A percentile compares a stretch with the other conserved stretches of the same genome.
Conservation (phyloP, 495 filamentous ascomycete species). For the Aspergillus cavernicola region DNA sequence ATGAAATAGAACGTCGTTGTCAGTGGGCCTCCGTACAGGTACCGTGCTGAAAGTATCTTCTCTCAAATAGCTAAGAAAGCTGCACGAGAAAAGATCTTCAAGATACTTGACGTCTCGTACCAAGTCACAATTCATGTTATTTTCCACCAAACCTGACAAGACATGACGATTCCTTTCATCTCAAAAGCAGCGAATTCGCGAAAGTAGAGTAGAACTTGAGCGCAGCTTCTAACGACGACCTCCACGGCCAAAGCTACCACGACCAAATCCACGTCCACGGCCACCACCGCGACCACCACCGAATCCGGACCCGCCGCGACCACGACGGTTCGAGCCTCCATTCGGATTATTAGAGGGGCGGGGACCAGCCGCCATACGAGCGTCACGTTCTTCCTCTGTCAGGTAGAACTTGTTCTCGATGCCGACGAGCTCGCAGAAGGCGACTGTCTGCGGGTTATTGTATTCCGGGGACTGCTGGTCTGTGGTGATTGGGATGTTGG, state of each 20-base stretch:
- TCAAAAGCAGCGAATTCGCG: background rate
- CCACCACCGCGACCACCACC: constrained; percentile 19
- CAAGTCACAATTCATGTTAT: background rate
- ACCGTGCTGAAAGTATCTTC: too few species aligned
- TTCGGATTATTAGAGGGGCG: constrained; percentile 20
- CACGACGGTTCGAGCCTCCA: constrained; percentile 9
- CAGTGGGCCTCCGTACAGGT: too few species aligned
- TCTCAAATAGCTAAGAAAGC: too few species aligned
- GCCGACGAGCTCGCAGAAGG: constrained; percentile 72
- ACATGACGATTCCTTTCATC: background rate
- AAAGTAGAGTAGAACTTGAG: too few species aligned
- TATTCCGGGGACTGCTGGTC: constrained; percentile 64
- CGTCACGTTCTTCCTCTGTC: constrained; percentile 61
- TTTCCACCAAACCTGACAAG: background rate
- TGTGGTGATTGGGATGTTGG: constrained; percentile 31
- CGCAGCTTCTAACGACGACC: background rate
- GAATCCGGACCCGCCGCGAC: constrained; percentile 16
- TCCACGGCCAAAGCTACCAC: constrained; percentile 12
- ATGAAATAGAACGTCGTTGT: background rate
- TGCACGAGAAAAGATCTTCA: background rate
- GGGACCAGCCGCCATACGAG: constrained; percentile 38
- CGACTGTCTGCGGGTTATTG: constrained; percentile 72
- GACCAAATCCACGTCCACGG: constrained; percentile 15
- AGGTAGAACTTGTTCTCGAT: constrained; percentile 75
- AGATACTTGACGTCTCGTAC: background rate